Evolutionary conservation across 306 rosid species (phyloP).

Genomic region (Acacia acuminata): DNA sequence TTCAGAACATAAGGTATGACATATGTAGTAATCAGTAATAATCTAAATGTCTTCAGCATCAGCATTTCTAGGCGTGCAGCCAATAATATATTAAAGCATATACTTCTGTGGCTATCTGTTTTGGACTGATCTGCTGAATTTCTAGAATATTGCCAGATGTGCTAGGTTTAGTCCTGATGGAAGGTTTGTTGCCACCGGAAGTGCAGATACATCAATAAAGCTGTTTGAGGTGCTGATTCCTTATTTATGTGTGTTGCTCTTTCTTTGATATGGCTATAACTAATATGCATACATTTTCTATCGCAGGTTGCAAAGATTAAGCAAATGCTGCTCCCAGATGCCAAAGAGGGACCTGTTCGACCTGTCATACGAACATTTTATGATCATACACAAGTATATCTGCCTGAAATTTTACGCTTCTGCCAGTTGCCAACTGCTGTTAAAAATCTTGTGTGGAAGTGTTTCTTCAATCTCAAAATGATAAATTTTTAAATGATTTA

Average conservation of each 20-base stretch:
- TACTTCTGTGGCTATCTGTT: constrained; percentile 16
- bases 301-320: constrained; percentile 83
- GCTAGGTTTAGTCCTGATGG: constrained; percentile 93
- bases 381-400: constrained; percentile 72
- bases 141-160: constrained; percentile 96
- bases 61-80: constrained; percentile 13
- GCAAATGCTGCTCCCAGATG: constrained; percentile 81
- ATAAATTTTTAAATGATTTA: neutral
- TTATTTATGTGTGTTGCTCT: neutral
- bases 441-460: constrained; percentile 2
- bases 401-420: constrained; percentile 1
- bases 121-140: constrained; percentile 54
- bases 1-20: constrained; percentile 88
- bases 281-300: constrained; percentile 32
- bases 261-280: constrained; percentile 20
- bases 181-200: constrained; percentile 87
- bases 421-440: constrained; percentile 2
- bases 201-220: constrained; percentile 92
- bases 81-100: neutral
- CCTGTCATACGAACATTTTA: constrained; percentile 83
- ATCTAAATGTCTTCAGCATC: constrained; percentile 4
- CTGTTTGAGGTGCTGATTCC: constrained; percentile 74
- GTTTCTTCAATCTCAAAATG: constrained; percentile 12
- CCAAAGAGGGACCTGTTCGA: constrained; percentile 81
- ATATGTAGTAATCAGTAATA: constrained; percentile 7